These are phyloP conservation scores for Lepidium sativum DNA, from an alignment of 345 rosid species.

Conservation along the genomic window DNA sequence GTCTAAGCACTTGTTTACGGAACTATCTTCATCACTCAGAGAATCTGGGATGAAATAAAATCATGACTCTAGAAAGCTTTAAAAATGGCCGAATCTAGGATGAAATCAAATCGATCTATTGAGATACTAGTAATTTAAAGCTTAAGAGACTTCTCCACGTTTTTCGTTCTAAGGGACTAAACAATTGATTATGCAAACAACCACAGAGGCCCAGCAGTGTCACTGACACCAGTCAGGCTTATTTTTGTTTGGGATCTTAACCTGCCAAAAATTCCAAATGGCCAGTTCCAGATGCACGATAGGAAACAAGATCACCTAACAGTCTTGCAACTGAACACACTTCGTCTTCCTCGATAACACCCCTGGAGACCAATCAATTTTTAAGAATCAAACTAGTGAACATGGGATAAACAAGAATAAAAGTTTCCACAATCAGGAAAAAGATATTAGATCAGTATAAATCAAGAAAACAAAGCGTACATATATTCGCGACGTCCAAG, in stretches of 20 bases:
- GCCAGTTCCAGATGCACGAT: constrained; percentile 89
- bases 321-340: constrained; percentile 74
- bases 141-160: neutral
- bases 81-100: no score
- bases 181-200: neutral
- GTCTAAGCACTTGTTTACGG: neutral
- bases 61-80: neutral
- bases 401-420: neutral
- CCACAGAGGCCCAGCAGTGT: neutral
- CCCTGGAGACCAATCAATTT: constrained; percentile 40
- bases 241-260: constrained; percentile 19
- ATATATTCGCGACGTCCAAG: constrained; percentile 71
- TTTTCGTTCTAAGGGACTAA: neutral
- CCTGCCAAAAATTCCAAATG: constrained; percentile 91
- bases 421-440: neutral
- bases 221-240: neutral
- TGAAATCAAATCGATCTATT: neutral
- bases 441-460: neutral
- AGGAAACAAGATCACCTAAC: constrained; percentile 86
- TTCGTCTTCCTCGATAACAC: constrained; percentile 72
- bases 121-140: neutral
- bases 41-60: neutral
- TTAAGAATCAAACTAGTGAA: neutral
- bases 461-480: constrained; percentile 35
- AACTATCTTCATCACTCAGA: neutral